Base-by-base conservation (phyloP, 768 basidiomycete genomes). In the Thelephora aurantiotincta region DNA sequence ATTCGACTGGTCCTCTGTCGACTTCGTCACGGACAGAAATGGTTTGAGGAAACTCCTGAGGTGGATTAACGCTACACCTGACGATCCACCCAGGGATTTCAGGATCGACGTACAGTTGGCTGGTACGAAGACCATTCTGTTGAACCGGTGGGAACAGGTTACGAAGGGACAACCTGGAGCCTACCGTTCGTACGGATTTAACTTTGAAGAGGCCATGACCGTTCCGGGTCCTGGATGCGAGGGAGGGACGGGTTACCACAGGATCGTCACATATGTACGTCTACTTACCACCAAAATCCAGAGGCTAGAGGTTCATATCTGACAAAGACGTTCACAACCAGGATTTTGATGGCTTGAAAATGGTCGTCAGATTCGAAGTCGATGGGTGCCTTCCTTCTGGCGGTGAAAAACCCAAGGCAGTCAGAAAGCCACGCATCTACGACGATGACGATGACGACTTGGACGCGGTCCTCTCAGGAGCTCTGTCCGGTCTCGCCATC, bases 41-140 rank as follows among this genome's bases (percentile, higher is more conserved):
- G 68, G 66, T 20, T 62, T 85, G 14, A 70, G 82, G 20, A 82
- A 81, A 58, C 62, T 86, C 35, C 55, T 77, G 18, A 67, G 76
- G 20, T 82, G 77, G 78, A 65, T 72, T n/a, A 54, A 55, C 16
- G 43, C 54, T 13, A 43, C 14, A 13, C 44, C 47, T 6, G 51
- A 52, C 19, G 65, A 61, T 20, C 62, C 61, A 9, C 51, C 55
- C n/a, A 56, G 62, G 11, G 71, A 75, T 47, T 89, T 87, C 55
- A 66, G 85, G 16, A 82, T 89, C 51, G 82, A 89, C 48, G 51
- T 77, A 3, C 76, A 87, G 57, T 64, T 83, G 14, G 71, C 68
- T 0, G 81, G 82, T 0, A 54, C 55, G 14, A 66, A 64, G 47
- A 85, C 84, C 0, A 63, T 82, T 13, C 54, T 88, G 22, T 63